Evolutionary conservation across 2,329 filamentous ascomycete species (phyloP).

Genomic region (Rachicladosporium sp.): DNA sequence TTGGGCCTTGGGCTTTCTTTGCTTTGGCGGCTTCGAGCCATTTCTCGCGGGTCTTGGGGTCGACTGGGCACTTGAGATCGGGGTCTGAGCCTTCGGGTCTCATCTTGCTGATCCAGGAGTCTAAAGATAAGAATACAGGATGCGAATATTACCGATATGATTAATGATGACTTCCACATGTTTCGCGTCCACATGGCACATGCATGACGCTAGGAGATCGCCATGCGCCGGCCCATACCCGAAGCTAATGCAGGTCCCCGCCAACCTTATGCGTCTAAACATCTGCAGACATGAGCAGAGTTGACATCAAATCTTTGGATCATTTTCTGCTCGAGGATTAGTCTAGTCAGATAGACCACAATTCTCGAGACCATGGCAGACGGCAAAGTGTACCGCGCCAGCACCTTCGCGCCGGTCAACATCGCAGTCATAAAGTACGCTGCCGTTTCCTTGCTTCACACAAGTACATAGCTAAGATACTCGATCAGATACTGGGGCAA

Average conservation of each 20-base stretch:
- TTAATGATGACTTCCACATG: no score
- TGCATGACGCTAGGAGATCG: no score
- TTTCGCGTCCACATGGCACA: no score
- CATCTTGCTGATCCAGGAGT: slow-evolving; percentile 9
- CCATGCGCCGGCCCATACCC: no score
- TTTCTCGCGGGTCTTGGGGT: slow-evolving; percentile 74
- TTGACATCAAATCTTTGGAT: no score
- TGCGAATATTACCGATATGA: no score
- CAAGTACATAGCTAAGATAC: slow-evolving; percentile 6
- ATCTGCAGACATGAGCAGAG: no score
- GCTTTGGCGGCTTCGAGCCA: slow-evolving; percentile 65
- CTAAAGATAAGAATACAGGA: no score
- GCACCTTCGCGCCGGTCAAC: slow-evolving; percentile 93
- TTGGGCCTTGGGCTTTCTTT: slow-evolving; percentile 17
- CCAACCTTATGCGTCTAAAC: no score
- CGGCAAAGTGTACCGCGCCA: slow-evolving; percentile 65
- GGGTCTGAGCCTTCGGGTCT: slow-evolving; percentile 23
- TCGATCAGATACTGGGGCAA: slow-evolving; percentile 78
- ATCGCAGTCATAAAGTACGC: slow-evolving; percentile 90
- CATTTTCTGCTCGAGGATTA: no score
- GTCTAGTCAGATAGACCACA: no score
- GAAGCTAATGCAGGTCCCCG: no score
- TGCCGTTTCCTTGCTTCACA: slow-evolving; percentile 9
- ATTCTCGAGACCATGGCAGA: slow-evolving; percentile 25
- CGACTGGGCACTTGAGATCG: slow-evolving; percentile 58